Percentiles rank a stretch among this genome's conserved stretches.
Evolutionary conservation across 495 filamentous ascomycete genomes (phyloP).

Genomic region (Aspergillus mulundensis): DNA sequence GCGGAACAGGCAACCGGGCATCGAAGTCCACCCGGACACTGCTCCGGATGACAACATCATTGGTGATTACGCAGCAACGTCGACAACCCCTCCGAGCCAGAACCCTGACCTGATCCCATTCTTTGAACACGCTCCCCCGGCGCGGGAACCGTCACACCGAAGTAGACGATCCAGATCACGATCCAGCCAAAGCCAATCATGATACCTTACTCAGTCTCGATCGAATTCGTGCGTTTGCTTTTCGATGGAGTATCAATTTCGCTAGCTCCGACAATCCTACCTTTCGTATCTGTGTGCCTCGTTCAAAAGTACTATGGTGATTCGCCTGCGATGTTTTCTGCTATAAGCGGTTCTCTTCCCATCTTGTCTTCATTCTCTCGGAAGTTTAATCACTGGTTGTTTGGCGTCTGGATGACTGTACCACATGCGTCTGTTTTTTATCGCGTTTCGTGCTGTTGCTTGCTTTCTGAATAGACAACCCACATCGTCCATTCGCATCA

Average conservation of each 20-base stretch:
- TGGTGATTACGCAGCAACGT: conserved; percentile 37
- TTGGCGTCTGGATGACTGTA: conserved; percentile 6
- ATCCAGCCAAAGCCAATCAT: conserved; percentile 26
- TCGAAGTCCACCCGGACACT: conserved; percentile 56
- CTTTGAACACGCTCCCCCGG: conserved; percentile 43
- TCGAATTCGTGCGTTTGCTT: neutral
- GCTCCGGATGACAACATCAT: conserved; percentile 52
- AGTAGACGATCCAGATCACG: conserved; percentile 34
- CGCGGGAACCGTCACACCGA: conserved; percentile 35
- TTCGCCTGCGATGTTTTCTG: neutral
- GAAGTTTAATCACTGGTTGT: neutral
- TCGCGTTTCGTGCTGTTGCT: neutral
- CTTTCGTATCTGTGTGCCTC: neutral
- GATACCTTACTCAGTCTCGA: neutral
- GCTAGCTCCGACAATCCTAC: neutral
- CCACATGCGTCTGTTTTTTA: neutral
- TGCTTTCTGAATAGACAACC: neutral
- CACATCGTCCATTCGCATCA: neutral
- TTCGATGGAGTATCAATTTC: neutral
- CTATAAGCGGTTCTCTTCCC: neutral
- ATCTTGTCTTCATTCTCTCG: neutral
- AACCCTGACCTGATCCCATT: conserved; percentile 50
- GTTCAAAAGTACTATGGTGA: neutral
- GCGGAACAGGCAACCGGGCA: conserved; percentile 47
- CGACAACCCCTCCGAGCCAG: conserved; percentile 56